Base-by-base conservation (phyloP, 2,329 filamentous ascomycete species). In the Penicillium sp. region DNA sequence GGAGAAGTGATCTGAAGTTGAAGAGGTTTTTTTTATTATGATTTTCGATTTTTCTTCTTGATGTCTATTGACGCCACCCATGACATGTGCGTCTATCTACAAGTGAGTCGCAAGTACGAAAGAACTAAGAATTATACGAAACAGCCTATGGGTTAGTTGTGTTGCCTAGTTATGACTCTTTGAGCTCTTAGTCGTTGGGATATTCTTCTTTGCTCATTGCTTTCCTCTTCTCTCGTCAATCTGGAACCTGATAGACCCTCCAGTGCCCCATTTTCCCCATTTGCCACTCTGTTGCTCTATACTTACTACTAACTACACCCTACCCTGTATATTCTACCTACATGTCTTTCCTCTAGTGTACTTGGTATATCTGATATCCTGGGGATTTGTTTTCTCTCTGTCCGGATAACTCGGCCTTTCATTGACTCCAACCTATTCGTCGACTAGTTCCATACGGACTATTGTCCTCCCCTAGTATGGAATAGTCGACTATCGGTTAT, bases 41-140 rank as follows among this genome's bases (percentile, higher is more conserved):
- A 27, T 27, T 5, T 27, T 27, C 18, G 18, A 5, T 27, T 27
- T 27, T 27, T 27, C 8, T 27, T 27, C 24, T 27, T 27, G 24
- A 10, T 38, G 21, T 29, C 29, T 31, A 22, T 50, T 27, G 24
- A 52, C 61, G 60, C 61, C 61, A 63, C 61, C 44, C 16, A 62
- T 61, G 57, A 61, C 60, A 61, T 61, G 55, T 41, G 24, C 39
- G 27, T 24, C 24, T 43, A 54, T 27, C 24, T 27, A 27, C 24
- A 27, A 27, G 24, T 27, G 24, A 27, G 24, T 6, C 5, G 8
- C 8, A 8, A 27, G 2, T 27, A 27, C 18, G 18, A 27, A 27
- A 27, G 24, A 27, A 27, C 32, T 34, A 34, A 11, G 32, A 34
- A 34, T 10, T 13, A 13, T 34, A 34, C 32, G 4, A 34, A 34